phyloP scores from a whole-genome alignment of 176 grass and related monocot genomes.

The bread wheat (Triticum aestivum) region IWGSC_CS_RefSeq_v2.1 NC_057804.1:522617455-522617954 shows the following conservation, averaged over 20 bases:
- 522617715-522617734: not conserved
- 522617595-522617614: not conserved
- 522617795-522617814: not conserved
- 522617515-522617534: not conserved
- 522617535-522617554: conserved; percentile 10
- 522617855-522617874: not conserved
- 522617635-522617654: conserved; percentile 5
- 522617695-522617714: not conserved
- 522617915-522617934: not conserved
- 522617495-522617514: not conserved
- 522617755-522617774: not conserved
- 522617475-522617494: not conserved
- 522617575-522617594: conserved; percentile 9
- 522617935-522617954: not conserved
- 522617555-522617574: not conserved
- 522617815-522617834: not conserved
- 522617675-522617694: not conserved
- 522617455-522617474: not conserved
- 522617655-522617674: not conserved
- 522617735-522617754: not conserved
- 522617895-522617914: not conserved
- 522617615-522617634: not conserved
- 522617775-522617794: not conserved
- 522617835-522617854: not conserved
- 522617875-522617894: not conserved